A percentile compares a stretch with the other conserved stretches of the same genome.
These are phyloP conservation scores for Pinus taeda DNA, from an alignment of 75 land plant species.

Conservation along the genomic window DNA sequence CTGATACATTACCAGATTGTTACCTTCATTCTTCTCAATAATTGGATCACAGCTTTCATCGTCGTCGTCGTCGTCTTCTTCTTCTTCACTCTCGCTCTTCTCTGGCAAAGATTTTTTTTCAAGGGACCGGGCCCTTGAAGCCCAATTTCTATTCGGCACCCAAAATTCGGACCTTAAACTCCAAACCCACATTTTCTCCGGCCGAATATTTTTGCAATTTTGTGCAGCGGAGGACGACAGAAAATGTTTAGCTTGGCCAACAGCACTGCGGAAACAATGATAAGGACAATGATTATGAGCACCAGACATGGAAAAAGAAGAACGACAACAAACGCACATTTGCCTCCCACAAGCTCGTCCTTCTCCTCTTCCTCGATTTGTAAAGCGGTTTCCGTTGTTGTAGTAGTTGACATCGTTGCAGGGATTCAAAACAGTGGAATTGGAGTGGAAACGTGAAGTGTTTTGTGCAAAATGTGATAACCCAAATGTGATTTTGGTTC, in stretches of 20 bases:
- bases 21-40: background rate
- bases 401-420: slow-evolving; percentile 1
- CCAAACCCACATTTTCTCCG: slow-evolving; percentile 5
- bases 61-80: slow-evolving; percentile 5
- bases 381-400: background rate
- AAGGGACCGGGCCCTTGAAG: background rate
- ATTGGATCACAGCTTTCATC: background rate
- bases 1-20: background rate
- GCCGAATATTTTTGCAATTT: slow-evolving; percentile 5
- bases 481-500: background rate
- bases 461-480: background rate
- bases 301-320: slow-evolving; percentile 47
- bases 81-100: slow-evolving; percentile 7
- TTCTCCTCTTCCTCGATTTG: slow-evolving; percentile 12
- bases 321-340: slow-evolving; percentile 14
- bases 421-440: background rate
- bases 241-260: slow-evolving; percentile 28
- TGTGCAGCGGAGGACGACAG: slow-evolving; percentile 30
- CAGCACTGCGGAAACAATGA: slow-evolving; percentile 22
- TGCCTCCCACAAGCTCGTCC: slow-evolving; percentile 13
- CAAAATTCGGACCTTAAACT: background rate
- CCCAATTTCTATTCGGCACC: slow-evolving; percentile 4
- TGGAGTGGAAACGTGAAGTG: background rate
- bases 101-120: slow-evolving; percentile 3
- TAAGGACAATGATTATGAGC: slow-evolving; percentile 29